These are phyloP conservation scores for Candida suzukii DNA, from an alignment of 805 yeast genomes.

Conservation along the genomic window DNA sequence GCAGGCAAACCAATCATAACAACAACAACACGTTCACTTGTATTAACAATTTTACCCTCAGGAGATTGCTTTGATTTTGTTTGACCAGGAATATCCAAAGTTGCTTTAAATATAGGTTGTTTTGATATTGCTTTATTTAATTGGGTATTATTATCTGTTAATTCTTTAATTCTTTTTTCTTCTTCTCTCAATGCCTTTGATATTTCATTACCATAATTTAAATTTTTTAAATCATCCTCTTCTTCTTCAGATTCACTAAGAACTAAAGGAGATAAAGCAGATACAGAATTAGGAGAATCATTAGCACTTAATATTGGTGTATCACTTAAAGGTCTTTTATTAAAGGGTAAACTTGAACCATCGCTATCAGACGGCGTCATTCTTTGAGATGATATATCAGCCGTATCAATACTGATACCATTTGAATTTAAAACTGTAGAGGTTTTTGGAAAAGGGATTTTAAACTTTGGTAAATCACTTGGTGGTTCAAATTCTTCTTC, in stretches of 20 bases:
- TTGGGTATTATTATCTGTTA: constrained; percentile 20
- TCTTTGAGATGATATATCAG: constrained; percentile 1
- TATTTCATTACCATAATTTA: not conserved
- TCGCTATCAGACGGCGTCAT: not conserved
- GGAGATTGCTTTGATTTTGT: constrained; percentile 76
- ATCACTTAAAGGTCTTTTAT: constrained; percentile 66
- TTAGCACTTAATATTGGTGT: constrained; percentile 59
- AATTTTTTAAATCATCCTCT: constrained; percentile 10
- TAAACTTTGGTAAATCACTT: not conserved
- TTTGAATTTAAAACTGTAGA: not conserved
- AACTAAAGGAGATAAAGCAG: constrained; percentile 16
- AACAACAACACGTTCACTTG: constrained; percentile 73
- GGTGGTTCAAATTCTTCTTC: constrained; percentile 9
- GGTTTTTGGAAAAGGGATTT: not conserved
- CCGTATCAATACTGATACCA: not conserved
- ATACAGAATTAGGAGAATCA: constrained; percentile 40
- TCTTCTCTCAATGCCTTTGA: constrained; percentile 6
- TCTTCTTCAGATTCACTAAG: constrained; percentile 22
- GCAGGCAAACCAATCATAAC: constrained; percentile 98
- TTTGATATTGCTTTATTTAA: constrained; percentile 14
- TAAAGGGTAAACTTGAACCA: constrained; percentile 29
- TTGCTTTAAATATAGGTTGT: constrained; percentile 34
- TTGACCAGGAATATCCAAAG: constrained; percentile 88
- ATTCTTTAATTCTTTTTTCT: constrained; percentile 5
- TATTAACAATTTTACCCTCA: constrained; percentile 53